Conservation (phyloP, 768 basidiomycete species). For the Termitomyces sp. region DNA sequence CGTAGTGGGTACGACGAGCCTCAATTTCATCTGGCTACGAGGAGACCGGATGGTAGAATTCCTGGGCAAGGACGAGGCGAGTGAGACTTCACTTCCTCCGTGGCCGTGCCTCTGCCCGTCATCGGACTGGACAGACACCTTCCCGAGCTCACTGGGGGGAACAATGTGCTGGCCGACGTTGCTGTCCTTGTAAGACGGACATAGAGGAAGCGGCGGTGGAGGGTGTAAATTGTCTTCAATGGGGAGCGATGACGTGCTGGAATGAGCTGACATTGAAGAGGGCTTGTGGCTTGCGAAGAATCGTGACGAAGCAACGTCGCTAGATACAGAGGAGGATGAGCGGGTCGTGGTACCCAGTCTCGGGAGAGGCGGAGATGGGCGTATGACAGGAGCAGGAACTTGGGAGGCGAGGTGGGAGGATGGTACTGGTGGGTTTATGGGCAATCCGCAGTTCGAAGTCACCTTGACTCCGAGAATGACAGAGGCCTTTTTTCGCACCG, state of each 20-base stretch:
- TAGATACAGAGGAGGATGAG: conserved; percentile 59
- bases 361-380: neutral
- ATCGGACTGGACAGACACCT: conserved; percentile 21
- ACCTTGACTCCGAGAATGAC: conserved; percentile 5
- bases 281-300: conserved; percentile 36
- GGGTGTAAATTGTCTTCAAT: conserved; percentile 30
- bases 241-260: conserved; percentile 50
- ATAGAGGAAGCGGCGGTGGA: conserved; percentile 35
- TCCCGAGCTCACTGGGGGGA: conserved; percentile 49
- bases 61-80: too few species aligned
- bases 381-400: neutral
- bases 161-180: conserved; percentile 43
- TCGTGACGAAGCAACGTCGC: conserved; percentile 48
- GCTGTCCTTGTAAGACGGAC: neutral
- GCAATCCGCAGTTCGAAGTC: conserved; percentile 1
- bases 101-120: conserved; percentile 2
- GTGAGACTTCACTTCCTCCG: neutral
- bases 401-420: conserved; percentile 1
- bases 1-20: conserved; percentile 1
- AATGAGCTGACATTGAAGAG: conserved; percentile 35
- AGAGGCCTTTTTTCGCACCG: conserved; percentile 13
- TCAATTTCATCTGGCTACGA: conserved; percentile 4
- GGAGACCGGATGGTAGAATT: neutral
- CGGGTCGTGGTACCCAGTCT: conserved; percentile 45
- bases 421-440: neutral